Percentiles rank a stretch among this genome's conserved stretches.
Evolutionary conservation across 805 yeast species (phyloP).

Genomic region (Wickerhamomyces queroliae): DNA sequence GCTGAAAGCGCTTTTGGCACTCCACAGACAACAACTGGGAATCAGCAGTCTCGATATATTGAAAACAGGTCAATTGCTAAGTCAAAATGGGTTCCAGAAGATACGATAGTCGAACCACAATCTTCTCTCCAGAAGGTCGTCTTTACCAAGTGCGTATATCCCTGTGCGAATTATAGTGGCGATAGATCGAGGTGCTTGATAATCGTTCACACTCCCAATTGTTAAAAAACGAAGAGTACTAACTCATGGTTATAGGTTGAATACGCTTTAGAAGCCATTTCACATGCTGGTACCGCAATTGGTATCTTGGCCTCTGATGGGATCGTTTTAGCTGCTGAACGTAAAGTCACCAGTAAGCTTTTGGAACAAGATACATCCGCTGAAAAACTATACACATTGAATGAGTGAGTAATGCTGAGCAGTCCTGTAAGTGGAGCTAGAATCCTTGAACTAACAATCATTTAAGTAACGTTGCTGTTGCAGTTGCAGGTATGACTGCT

Average conservation of each 20-base stretch:
- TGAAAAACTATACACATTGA: conserved; percentile 84
- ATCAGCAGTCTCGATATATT: too few relatives aligned
- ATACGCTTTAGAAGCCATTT: conserved; percentile 94
- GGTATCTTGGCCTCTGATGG: conserved; percentile 87
- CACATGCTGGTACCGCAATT: conserved; percentile 96
- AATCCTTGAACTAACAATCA: conserved; percentile 7
- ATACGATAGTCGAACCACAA: conserved; percentile 98
- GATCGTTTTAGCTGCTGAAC: conserved; percentile 93
- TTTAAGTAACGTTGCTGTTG: conserved; percentile 61
- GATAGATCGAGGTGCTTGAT: background rate
- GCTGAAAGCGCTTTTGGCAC: conserved; percentile 2
- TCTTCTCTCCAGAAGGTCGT: conserved; percentile 98
- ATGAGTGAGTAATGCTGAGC: conserved; percentile 42
- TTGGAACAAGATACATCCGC: conserved; percentile 91
- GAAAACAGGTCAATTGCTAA: background rate
- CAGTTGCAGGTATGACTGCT: conserved; percentile 97
- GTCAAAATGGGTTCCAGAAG: conserved; percentile 76
- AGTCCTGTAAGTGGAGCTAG: too few relatives aligned
- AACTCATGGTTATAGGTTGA: conserved; percentile 50
- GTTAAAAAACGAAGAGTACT: conserved; percentile 1
- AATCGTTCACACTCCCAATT: background rate
- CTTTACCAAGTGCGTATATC: conserved; percentile 67
- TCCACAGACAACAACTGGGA: conserved; percentile 3
- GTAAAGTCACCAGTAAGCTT: conserved; percentile 87
- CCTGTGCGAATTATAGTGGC: background rate